phyloP scores from a whole-genome alignment of 805 yeast species.

The Kuraishia hungarica region DNA sequence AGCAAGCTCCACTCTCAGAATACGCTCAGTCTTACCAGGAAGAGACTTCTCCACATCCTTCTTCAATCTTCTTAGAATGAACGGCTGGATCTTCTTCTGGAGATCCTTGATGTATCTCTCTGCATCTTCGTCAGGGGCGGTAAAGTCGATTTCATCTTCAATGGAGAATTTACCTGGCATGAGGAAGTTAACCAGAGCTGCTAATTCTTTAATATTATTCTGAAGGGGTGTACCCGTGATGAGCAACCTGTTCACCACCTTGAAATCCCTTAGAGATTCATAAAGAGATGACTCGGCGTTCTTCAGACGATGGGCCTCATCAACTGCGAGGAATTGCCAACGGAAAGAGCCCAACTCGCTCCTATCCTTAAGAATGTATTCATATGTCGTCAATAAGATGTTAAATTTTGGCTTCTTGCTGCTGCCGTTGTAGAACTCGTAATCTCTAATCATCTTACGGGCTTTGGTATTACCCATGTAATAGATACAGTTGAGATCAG shows the following conservation, averaged over 20 bases:
- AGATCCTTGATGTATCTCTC: conserved; percentile 82
- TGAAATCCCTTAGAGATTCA: conserved; percentile 78
- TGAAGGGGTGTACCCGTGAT: conserved; percentile 98
- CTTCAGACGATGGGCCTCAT: conserved; percentile 95
- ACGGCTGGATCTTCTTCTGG: conserved; percentile 83
- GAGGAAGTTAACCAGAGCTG: conserved; percentile 87
- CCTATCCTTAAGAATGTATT: conserved; percentile 87
- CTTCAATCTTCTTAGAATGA: conserved; percentile 84
- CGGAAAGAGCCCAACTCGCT: conserved; percentile 68
- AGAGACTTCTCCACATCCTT: conserved; percentile 96
- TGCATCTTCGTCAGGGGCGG: conserved; percentile 77
- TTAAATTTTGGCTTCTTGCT: conserved; percentile 78
- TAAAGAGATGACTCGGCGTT: conserved; percentile 90
- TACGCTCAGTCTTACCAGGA: conserved; percentile 94
- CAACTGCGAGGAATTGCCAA: conserved; percentile 98
- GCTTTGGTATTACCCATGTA: conserved; percentile 90
- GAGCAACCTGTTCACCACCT: conserved; percentile 73
- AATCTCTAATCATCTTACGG: conserved; percentile 71
- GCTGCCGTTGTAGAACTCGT: conserved; percentile 60
- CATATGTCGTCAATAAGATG: conserved; percentile 89
- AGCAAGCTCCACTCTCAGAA: conserved; percentile 87
- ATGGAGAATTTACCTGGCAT: conserved; percentile 92
- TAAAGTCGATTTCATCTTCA: conserved; percentile 94
- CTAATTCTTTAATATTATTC: conserved; percentile 89
- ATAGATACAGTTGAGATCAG: conserved; percentile 87